Conservation (phyloP, 2,329 filamentous ascomycete genomes). For the Lizonia empirigonia region DNA sequence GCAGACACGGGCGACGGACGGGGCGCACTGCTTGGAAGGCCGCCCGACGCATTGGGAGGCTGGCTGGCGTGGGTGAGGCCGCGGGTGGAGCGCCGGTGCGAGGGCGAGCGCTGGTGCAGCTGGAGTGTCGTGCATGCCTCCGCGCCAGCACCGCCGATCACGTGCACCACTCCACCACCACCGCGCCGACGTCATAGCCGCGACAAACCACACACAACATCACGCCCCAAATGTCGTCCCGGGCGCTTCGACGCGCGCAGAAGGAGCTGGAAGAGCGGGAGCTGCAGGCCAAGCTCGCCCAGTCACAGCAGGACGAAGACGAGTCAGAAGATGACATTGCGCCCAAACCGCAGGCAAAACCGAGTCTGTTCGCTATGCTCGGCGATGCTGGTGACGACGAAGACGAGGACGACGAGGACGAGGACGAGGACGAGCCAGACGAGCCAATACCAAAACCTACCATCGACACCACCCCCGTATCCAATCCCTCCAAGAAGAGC, state of each 20-base stretch:
- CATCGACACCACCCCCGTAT: conserved; percentile 22
- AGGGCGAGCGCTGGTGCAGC: background rate
- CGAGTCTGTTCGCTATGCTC: conserved; percentile 56
- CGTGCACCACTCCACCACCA: conserved; percentile 16
- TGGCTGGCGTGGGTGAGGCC: background rate
- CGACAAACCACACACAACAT: conserved; percentile 12
- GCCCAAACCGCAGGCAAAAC: conserved; percentile 38
- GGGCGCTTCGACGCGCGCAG: conserved; percentile 68
- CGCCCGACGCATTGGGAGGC: conserved; percentile 72
- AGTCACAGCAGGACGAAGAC: conserved; percentile 43
- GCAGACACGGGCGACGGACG: conserved; percentile 68
- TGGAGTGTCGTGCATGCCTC: conserved; percentile 5
- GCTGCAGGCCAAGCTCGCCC: conserved; percentile 50
- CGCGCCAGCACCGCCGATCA: conserved; percentile 20
- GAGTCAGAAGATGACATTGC: conserved; percentile 48
- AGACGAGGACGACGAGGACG: conserved; percentile 45
- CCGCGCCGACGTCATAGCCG: conserved; percentile 28
- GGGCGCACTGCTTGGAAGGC: conserved; percentile 71
- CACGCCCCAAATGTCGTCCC: conserved; percentile 62
- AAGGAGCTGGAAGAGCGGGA: conserved; percentile 65
- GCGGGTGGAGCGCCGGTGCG: background rate
- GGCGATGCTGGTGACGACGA: conserved; percentile 49
- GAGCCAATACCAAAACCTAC: conserved; percentile 38
- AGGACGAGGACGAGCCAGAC: conserved; percentile 42
- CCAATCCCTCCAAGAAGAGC: conserved; percentile 50